Evolutionary conservation across 2,329 filamentous ascomycete species (phyloP).

Genomic region (Phaeosphaeriaceae sp.): DNA sequence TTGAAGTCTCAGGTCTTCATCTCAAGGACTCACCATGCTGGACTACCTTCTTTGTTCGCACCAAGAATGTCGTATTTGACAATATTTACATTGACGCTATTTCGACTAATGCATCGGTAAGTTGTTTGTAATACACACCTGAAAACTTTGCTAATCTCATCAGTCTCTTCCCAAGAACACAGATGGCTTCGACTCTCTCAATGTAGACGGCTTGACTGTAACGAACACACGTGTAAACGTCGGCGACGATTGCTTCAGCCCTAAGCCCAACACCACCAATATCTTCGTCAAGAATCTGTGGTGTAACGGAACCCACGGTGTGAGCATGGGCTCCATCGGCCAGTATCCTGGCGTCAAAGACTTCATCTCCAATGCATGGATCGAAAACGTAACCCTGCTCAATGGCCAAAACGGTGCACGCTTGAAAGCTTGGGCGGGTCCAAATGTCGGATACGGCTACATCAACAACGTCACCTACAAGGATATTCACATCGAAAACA

Average conservation of each 20-base stretch:
- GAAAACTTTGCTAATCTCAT: neutral
- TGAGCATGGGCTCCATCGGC: conserved; percentile 41
- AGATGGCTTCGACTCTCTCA: conserved; percentile 67
- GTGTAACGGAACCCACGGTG: conserved; percentile 45
- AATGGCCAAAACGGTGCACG: conserved; percentile 62
- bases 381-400: conserved; percentile 66
- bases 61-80: conserved; percentile 61
- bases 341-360: conserved; percentile 41
- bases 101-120: conserved; percentile 54
- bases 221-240: conserved; percentile 47
- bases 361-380: conserved; percentile 53
- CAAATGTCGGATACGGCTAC: conserved; percentile 64
- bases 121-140: neutral
- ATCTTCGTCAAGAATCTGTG: conserved; percentile 42
- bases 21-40: conserved; percentile 68
- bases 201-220: conserved; percentile 59
- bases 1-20: conserved; percentile 64
- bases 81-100: conserved; percentile 62
- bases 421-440: conserved; percentile 67
- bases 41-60: conserved; percentile 68
- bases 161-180: conserved; percentile 63
- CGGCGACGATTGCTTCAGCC: conserved; percentile 42
- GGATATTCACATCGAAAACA: conserved; percentile 65
- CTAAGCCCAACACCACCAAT: conserved; percentile 44
- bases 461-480: conserved; percentile 68